Conservation (phyloP, 495 filamentous ascomycete species). For the Penicillium psychrofluorescens region DNA sequence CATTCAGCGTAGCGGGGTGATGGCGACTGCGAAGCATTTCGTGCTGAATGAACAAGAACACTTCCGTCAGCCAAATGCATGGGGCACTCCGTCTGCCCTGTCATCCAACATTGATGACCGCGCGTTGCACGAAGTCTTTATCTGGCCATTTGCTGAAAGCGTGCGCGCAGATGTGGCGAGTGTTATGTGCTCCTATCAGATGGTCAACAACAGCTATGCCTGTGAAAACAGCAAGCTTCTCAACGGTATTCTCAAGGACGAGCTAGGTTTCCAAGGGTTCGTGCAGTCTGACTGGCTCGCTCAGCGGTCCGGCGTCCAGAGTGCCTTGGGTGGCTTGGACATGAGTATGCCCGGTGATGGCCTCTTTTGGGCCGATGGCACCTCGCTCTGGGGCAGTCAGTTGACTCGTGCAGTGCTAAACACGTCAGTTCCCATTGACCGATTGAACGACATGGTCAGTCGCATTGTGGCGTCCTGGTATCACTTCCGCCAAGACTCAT, state of each 20-base stretch:
- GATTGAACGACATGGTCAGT: slow-evolving; percentile 90
- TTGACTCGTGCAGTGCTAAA: slow-evolving; percentile 77
- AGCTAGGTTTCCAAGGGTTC: slow-evolving; percentile 91
- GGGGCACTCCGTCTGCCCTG: slow-evolving; percentile 66
- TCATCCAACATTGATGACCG: slow-evolving; percentile 80
- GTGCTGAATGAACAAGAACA: slow-evolving; percentile 85
- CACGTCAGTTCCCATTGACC: slow-evolving; percentile 69
- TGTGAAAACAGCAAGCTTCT: slow-evolving; percentile 89
- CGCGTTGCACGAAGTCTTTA: slow-evolving; percentile 74
- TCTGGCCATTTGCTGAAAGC: slow-evolving; percentile 86
- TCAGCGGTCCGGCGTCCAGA: slow-evolving; percentile 72
- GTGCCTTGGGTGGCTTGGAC: slow-evolving; percentile 78
- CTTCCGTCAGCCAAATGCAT: slow-evolving; percentile 67
- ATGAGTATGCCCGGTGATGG: slow-evolving; percentile 97
- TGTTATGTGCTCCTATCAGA: slow-evolving; percentile 85
- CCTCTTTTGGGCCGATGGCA: slow-evolving; percentile 63
- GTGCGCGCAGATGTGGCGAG: slow-evolving; percentile 81
- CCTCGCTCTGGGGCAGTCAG: slow-evolving; percentile 72
- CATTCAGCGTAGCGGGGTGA: slow-evolving; percentile 73
- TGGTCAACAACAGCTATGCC: slow-evolving; percentile 84
- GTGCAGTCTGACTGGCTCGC: slow-evolving; percentile 93
- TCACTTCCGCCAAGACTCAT: slow-evolving; percentile 75
- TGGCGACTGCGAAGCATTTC: slow-evolving; percentile 80
- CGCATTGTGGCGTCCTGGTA: slow-evolving; percentile 91
- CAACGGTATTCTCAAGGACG: slow-evolving; percentile 91